Evolutionary conservation across 2,329 filamentous ascomycete genomes (phyloP), one percentile per base, ranked within the genome.

Genomic region (Chrysoporthe austroafricana): DNA sequence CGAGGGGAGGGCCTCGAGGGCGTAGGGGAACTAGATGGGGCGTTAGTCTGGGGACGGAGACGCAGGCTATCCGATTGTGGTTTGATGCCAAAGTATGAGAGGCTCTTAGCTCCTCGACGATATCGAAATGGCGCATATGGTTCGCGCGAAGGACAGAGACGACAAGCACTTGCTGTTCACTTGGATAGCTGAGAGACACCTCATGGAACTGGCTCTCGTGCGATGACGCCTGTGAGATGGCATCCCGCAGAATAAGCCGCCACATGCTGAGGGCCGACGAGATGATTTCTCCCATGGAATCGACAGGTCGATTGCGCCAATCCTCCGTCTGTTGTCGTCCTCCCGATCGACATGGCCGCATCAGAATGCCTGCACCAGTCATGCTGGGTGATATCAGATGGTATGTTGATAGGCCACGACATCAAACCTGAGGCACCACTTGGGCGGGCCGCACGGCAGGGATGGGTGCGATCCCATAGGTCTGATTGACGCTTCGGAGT

Each of bases 1-100:
- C 67, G 82, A 78, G 60, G 90, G 88, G 61, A 95, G 86, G 60
- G 85, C 87, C 62, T 85, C 78, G 69, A 94, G 82, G 63, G 91
- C 90, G 79, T 93, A 94, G 39, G 92, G 92, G 76, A 93, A 95
- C 91, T 94, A 70, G 44, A 57, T 26, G 56, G 34, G 42, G n/a
- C 32, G 64, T 54, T 54, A 52, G 48, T 62, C 42, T 42, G 16
- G 13, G 62, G 57, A 66, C 63, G 50, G 39, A 70, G 66, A 64
- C 39, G 56, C 36, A 50, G 59, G 48, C 39, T 50, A 62, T 61
- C 66, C 11, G 39, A 39, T 44, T n/a, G 52, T 16, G 62, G 39
- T 43, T 7, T 36, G 39, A 34, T 42, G 43, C 26, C 62, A 56
- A 18, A 34, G 34, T 48, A 50, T 50, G n/a, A 36, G 18, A 32